Base-by-base conservation (phyloP, 768 basidiomycete genomes). In the Tricholoma flavovirens region DNA sequence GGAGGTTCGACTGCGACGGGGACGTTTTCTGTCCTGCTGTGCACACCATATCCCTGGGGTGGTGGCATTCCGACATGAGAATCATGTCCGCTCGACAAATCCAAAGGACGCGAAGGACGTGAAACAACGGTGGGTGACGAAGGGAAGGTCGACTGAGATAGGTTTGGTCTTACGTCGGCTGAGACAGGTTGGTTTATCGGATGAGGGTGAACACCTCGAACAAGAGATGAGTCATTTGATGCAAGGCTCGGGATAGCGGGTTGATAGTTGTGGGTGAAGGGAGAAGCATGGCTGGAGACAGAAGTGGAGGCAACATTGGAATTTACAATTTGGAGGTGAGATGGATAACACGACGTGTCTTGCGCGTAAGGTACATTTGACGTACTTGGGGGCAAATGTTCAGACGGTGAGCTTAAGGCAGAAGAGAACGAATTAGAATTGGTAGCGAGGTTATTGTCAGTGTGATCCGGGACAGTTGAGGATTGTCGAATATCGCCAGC, bases 401-500 rank as follows among this genome's bases (percentile, higher is more conserved):
- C 36, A 10, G 57, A 38, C 7, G 51, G 45, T 30, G 51, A 26
- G 17, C 51, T 24, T 3, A 40, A 54, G 51, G 54, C 24, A 5
- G 40, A 19, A 21, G 53, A 24, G 1, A 56, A 14, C 4, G 51
- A 56, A 45, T 53, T 21, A 24, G 24, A 30, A 30, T 29, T 51
- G 17, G 45, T 29, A 14, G 45, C n/a, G 46, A 38, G 33, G 15
- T 14, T 29, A n/a, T 29, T n/a, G 11, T 49, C 46, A 49, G 3
- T 14, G 33, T 17, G 32, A 35, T 62, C 60, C 4, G 64, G 51
- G 11, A 55, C 53, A 17, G 64, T 59, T 53, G 70, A 68, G 15
- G 64, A 21, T 56, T 75, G 74, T 56, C 65, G 69, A 60, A 67
- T 66, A 46, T 61, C 60, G 14, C 38, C 51, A 53, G 57, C 53